These are phyloP conservation scores for Epichloe baconii DNA, from an alignment of 2,329 filamentous ascomycete genomes.

Conservation along the genomic window DNA sequence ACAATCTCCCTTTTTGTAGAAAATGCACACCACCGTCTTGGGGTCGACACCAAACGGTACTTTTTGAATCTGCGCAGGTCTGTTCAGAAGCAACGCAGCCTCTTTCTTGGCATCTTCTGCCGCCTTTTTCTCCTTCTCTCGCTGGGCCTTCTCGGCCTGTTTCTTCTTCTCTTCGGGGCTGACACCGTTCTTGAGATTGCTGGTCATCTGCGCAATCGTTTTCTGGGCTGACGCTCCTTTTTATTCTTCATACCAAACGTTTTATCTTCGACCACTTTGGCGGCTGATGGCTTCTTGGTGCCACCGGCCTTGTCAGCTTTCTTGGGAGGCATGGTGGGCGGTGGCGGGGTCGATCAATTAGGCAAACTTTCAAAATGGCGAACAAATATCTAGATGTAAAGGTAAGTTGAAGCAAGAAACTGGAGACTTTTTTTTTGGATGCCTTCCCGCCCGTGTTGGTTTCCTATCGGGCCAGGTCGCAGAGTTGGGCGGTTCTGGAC, in stretches of 20 bases:
- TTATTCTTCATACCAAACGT: conserved; percentile 99
- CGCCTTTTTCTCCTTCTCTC: conserved; percentile 81
- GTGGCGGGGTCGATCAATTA: conserved; percentile 11
- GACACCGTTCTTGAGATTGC: conserved; percentile 60
- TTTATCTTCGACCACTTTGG: conserved; percentile 74
- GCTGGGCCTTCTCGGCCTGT: conserved; percentile 49
- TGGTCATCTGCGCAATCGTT: conserved; percentile 72
- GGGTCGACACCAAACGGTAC: conserved; percentile 96
- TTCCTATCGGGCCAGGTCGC: not conserved
- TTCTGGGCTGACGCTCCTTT: conserved; percentile 88
- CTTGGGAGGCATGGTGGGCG: conserved; percentile 60
- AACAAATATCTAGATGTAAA: not conserved
- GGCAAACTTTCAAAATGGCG: not conserved
- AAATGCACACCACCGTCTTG: conserved; percentile 92
- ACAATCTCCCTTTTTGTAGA: conserved; percentile 93
- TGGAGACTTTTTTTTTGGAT: not conserved
- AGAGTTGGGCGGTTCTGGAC: not conserved
- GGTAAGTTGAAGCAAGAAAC: not conserved
- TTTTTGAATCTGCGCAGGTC: conserved; percentile 91
- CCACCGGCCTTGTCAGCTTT: conserved; percentile 37
- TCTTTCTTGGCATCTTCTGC: conserved; percentile 76
- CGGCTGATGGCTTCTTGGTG: conserved; percentile 41
- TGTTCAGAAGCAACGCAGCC: conserved; percentile 69
- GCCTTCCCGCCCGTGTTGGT: not conserved
- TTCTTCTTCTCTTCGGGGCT: conserved; percentile 81